Base-by-base conservation (phyloP, 495 filamentous ascomycete species). In the Penicillium desertorum region DNA sequence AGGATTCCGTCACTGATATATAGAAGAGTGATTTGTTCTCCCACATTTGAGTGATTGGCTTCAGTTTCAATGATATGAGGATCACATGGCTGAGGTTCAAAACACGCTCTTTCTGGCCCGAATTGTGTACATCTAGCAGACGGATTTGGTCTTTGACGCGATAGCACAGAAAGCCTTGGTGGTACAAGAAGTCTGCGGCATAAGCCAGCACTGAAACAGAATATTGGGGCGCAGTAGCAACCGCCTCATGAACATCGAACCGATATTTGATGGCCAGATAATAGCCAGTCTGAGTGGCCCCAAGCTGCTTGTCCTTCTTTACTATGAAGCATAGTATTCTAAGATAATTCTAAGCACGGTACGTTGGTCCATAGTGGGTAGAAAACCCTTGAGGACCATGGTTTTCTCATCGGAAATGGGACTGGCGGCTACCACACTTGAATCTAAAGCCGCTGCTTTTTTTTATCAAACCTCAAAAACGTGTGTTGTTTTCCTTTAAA, bases 191-290 rank as follows among this genome's bases (percentile, higher is more conserved):
- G 41, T 43, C 41, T 43, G 41, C 17, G 41, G 41, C 41, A 43
- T 43, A 43, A 43, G 41, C 41, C 41, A 43, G 41, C 41, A 43
- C 41, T 43, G 41, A 43, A 43, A 43, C 41, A 43, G 41, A 43
- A 43, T 43, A 43, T 43, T 19, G 41, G 41, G 41, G 22, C 41
- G 41, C 41, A 43, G 41, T 43, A n/a, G 41, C 17, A 20, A 43
- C 41, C n/a, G 41, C 41, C 17, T 43, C 41, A 43, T 43, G 19
- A 43, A 43, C 17, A 43, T 43, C 41, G 22, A 43, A 43, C 14
- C 41, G 41, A 43, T 20, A 17, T 19, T 9, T 14, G 41, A 43
- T 43, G 41, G 41, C 41, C 41, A 23, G 41, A 43, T 43, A 43
- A 43, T 43, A 20, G 41, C 41, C 41, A n/a, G 6, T 43, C 41